Conservation (phyloP, 305 asterid species). For the Salvia sclarea region DNA sequence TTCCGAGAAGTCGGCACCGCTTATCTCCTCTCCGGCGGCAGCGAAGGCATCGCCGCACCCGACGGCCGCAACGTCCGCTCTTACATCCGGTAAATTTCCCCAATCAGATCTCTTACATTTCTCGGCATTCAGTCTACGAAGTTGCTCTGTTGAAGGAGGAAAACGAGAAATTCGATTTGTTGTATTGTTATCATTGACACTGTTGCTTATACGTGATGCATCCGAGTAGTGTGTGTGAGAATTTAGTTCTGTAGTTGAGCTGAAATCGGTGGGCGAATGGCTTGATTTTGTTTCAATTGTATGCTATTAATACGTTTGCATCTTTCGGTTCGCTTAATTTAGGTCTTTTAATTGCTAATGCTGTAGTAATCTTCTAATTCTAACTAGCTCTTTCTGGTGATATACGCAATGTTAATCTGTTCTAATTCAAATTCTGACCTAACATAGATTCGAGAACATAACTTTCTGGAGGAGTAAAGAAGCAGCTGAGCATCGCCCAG, state of each 20-base stretch:
- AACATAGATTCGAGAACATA: conserved; percentile 80
- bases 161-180: neutral
- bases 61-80: conserved; percentile 56
- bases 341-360: conserved; percentile 14
- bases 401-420: conserved; percentile 6
- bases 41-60: conserved; percentile 81
- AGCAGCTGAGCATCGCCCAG: conserved; percentile 60
- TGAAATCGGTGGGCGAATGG: conserved; percentile 16
- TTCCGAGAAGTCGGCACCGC: conserved; percentile 97
- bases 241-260: conserved; percentile 26
- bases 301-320: conserved; percentile 9
- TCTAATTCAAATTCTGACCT: conserved; percentile 27
- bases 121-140: conserved; percentile 25
- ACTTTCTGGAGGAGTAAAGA: conserved; percentile 86
- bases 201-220: conserved; percentile 24
- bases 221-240: neutral
- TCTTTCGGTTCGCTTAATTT: neutral
- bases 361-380: conserved; percentile 21
- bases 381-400: neutral
- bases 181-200: neutral
- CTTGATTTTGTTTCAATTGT: conserved; percentile 14
- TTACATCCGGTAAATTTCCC: conserved; percentile 60
- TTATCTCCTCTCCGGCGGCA: conserved; percentile 88
- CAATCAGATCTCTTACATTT: conserved; percentile 47
- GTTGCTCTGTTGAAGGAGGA: conserved; percentile 10